Evolutionary conservation across 2,329 filamentous ascomycete genomes (phyloP), one percentile per base, ranked within the genome.

Genomic region (Cytospora paraplurivora): DNA sequence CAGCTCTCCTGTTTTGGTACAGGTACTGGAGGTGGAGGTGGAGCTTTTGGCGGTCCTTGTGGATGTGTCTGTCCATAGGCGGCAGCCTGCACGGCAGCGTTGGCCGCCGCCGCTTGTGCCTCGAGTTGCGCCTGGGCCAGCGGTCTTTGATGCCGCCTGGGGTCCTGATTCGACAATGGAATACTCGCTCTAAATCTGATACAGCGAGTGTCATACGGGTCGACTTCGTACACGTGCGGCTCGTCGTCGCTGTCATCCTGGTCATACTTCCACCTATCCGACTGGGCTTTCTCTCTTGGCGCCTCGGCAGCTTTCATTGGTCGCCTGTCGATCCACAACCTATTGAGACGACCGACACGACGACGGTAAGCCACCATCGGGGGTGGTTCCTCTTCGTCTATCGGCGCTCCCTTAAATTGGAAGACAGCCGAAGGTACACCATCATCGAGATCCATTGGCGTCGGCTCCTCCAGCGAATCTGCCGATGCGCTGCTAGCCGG

Each of bases 301-400:
- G 79, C 78, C 58, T 79, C 83, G 51, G 75, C 83, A 15, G 59
- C n/a, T 21, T 47, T 58, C 72, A 92, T 79, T 62, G 89, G 88
- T 69, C 91, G 88, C 70, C 93, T 88, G 76, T 98, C 95, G 69
- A 98, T 92, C 85, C 93, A 92, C 69, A 96, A 76, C 47, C 94
- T 88, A 67, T 93, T 92, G 67, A 93, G 83, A 69, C 94, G 89
- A 60, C 94, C 94, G 62, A 93, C 87, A 64, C 95, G 89, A 67
- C 93, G 87, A 68, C 94, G 88, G 80, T 91, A 97, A 17, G 89
- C 88, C 61, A 90, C 88, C 62, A 80, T 72, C 68, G 73, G 71
- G 69, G 76, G 68, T 70, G 75, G 72, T 66, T 77, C 74, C 37
- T 73, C 70, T 62, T 80, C 77, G 35, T 77, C 76, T 47, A 74